Evolutionary conservation across 202 grass and related monocot species (phyloP), one percentile per base, ranked within the genome.

Genomic region (Miscanthus sacchariflorus): DNA sequence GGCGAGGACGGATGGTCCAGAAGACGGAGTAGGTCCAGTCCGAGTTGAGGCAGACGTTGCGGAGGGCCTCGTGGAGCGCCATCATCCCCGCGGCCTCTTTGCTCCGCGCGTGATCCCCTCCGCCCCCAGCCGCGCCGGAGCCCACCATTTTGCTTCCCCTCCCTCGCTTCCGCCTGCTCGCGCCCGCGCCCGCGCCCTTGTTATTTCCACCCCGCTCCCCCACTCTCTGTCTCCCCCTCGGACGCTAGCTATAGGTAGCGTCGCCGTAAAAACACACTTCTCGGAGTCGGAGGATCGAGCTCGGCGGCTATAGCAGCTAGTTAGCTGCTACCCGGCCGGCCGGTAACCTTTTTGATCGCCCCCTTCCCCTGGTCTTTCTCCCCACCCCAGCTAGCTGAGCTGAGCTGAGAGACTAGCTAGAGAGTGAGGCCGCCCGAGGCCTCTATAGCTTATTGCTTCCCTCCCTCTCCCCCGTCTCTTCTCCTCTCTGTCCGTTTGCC

Each of bases 1-100:
- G 94, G 85, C 97, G 94, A 82, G 97, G 97, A 44, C 97, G 91
- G 84, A 99, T 99, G 87, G 97, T 99, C 97, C 97, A 99, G 94
- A 99, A 99, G 85, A 99, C 94, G 89, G 97, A 99, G 91, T 99
- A 99, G 9, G 97, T 97, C 97, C 97, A 99, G 84, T 99, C 97
- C 17, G 94, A 86, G 97, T n/a, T 88, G 91, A 99, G 91, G 94
- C 94, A 97, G 88, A 99, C 94, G 90, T 99, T 95, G 64, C 93
- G 77, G 74, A 99, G 91, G 27, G 97, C 93, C 58, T 99, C 97
- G 76, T 99, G 97, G 28, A 99, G 97, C 68, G 97, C 97, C 93
- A 99, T 88, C 94, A 99, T 99, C 84, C 97, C 97, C 50, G 91
- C 93, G 14, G 94, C 94, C 75, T 99, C 97, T 84, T 99, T 99